Percentiles rank a stretch among this genome's conserved stretches.
Evolutionary conservation across 1,139 yeast species (phyloP).

Genomic region (Scheffersomyces stambukii): DNA sequence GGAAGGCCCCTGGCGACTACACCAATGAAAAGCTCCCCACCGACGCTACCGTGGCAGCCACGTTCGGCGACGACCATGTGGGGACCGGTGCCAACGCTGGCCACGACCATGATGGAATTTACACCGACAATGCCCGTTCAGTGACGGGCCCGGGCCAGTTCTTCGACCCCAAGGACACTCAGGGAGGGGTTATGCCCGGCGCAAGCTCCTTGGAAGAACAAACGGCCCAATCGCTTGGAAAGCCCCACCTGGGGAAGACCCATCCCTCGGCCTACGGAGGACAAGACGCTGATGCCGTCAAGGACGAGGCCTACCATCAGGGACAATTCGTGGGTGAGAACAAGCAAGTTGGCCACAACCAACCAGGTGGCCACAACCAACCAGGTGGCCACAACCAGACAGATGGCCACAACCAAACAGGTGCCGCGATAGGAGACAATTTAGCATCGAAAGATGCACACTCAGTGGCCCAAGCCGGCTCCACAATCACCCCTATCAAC

Average conservation of each 20-base stretch:
- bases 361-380: slow-evolving; percentile 12
- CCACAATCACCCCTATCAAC: too few relatives aligned
- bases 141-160: slow-evolving; percentile 28
- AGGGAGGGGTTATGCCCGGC: slow-evolving; percentile 16
- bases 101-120: too few relatives aligned
- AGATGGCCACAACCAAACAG: slow-evolving; percentile 12
- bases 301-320: slow-evolving; percentile 3
- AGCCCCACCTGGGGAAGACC: too few relatives aligned
- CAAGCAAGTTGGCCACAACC: slow-evolving; percentile 15
- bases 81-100: slow-evolving; percentile 15
- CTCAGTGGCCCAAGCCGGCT: too few relatives aligned
- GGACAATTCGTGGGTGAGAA: slow-evolving; percentile 2
- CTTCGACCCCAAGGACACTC: slow-evolving; percentile 34
- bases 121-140: slow-evolving; percentile 26
- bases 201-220: too few relatives aligned
- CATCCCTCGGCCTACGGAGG: too few relatives aligned
- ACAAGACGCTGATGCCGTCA: slow-evolving; percentile 1
- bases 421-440: not conserved
- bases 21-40: slow-evolving; percentile 29
- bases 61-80: slow-evolving; percentile 7
- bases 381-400: slow-evolving; percentile 12
- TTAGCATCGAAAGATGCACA: slow-evolving; percentile 21
- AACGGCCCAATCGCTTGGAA: too few relatives aligned
- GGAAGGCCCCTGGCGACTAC: slow-evolving; percentile 29
- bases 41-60: slow-evolving; percentile 19